Percentiles rank a stretch among this genome's conserved stretches.
Conservation (phyloP, 176 grass and related monocot genomes). For the Phoenix roebelenii region DNA sequence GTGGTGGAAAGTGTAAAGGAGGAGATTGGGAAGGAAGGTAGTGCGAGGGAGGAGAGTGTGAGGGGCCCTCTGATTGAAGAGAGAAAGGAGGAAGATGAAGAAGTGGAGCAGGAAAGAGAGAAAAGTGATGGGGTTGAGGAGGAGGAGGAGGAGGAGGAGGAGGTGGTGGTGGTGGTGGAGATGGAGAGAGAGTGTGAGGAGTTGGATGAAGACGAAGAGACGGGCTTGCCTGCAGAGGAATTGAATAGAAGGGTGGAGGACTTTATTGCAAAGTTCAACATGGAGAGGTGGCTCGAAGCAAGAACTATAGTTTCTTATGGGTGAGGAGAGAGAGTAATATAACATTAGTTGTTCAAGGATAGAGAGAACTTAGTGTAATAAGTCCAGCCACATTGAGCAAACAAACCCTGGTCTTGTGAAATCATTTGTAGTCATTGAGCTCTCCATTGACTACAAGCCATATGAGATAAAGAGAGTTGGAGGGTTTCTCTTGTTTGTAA, state of each 20-base stretch:
- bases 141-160: neutral
- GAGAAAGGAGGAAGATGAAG: neutral
- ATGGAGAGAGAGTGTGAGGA: neutral
- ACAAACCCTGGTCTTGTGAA: too few relatives aligned
- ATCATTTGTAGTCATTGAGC: too few relatives aligned
- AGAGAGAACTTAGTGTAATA: too few relatives aligned
- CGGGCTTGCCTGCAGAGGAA: slow-evolving; percentile 5
- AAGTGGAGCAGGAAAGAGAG: neutral
- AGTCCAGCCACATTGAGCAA: too few relatives aligned
- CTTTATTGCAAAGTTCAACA: slow-evolving; percentile 25
- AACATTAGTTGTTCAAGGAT: too few relatives aligned
- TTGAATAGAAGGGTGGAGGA: slow-evolving; percentile 15
- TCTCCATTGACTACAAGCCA: too few relatives aligned
- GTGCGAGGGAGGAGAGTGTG: neutral
- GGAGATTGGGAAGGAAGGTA: neutral
- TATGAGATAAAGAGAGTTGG: too few relatives aligned
- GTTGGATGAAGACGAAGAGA: slow-evolving; percentile 8
- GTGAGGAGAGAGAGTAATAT: too few relatives aligned
- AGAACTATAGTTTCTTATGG: slow-evolving; percentile 5
- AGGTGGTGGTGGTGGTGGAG: neutral
- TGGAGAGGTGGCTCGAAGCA: slow-evolving; percentile 24
- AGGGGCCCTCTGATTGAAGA: too few relatives aligned
- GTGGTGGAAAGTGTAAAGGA: neutral
- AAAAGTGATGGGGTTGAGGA: neutral
- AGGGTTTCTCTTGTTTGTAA: too few relatives aligned